Evolutionary conservation across 805 yeast genomes (phyloP).

Genomic region (Wickerhamiella qilinensis): DNA sequence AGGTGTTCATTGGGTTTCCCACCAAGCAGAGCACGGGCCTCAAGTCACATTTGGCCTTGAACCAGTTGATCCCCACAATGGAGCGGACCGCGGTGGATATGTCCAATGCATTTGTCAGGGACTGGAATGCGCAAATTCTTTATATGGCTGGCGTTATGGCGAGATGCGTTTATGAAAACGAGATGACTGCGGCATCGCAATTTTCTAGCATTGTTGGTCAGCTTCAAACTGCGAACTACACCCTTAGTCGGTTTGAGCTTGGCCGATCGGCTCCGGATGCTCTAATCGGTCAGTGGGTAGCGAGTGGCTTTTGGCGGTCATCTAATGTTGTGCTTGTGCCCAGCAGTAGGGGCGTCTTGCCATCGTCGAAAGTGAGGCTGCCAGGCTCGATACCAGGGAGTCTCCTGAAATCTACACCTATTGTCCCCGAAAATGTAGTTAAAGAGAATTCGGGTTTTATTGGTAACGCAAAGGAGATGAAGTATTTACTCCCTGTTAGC

Average conservation of each 20-base stretch:
- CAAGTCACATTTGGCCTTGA: constrained; percentile 23
- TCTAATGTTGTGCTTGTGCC: constrained; percentile 18
- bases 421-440: constrained; percentile 14
- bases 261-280: constrained; percentile 24
- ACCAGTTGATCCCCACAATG: constrained; percentile 28
- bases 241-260: constrained; percentile 19
- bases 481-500: constrained; percentile 14
- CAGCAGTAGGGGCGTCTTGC: constrained; percentile 19
- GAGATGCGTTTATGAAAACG: constrained; percentile 23
- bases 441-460: constrained; percentile 15
- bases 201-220: constrained; percentile 1
- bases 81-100: constrained; percentile 28
- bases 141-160: constrained; percentile 24
- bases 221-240: constrained; percentile 13
- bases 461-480: constrained; percentile 14
- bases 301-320: constrained; percentile 24
- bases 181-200: constrained; percentile 12
- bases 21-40: constrained; percentile 26
- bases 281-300: constrained; percentile 20
- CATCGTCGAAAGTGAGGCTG: constrained; percentile 18
- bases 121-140: constrained; percentile 26
- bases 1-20: constrained; percentile 27
- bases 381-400: constrained; percentile 11
- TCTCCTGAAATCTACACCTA: constrained; percentile 14
- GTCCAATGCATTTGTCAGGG: constrained; percentile 25